Percentiles rank a stretch among this genome's conserved stretches.
Evolutionary conservation across 805 yeast genomes (phyloP).

Genomic region (Scheffersomyces amazonensis): DNA sequence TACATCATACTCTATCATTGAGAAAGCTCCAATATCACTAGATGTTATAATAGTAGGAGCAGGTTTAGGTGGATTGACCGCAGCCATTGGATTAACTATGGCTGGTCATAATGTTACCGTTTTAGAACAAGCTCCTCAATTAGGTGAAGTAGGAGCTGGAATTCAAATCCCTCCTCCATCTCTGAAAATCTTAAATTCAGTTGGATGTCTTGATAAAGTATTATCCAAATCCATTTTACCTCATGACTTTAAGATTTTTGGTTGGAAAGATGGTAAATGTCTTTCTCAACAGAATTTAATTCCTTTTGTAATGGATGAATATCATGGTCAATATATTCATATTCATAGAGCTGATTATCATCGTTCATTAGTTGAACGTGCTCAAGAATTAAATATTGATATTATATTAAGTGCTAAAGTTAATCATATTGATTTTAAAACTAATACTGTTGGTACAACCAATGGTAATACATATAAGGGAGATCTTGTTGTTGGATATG

Average conservation of each 20-base stretch:
- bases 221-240: conserved; percentile 13
- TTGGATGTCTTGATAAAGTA: conserved; percentile 14
- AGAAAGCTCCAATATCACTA: conserved; percentile 8
- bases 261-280: conserved; percentile 17
- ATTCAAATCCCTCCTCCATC: conserved; percentile 29
- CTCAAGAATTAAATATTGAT: conserved; percentile 15
- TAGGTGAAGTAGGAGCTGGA: conserved; percentile 33
- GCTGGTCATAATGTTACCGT: conserved; percentile 23
- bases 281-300: conserved; percentile 15
- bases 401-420: conserved; percentile 13
- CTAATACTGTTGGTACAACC: conserved; percentile 10
- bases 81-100: conserved; percentile 19
- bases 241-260: conserved; percentile 6
- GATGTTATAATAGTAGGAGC: conserved; percentile 24
- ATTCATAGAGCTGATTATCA: conserved; percentile 26
- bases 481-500: conserved; percentile 23
- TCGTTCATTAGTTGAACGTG: conserved; percentile 17
- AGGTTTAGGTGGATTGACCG: conserved; percentile 27
- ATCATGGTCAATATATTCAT: conserved; percentile 17
- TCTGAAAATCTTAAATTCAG: conserved; percentile 14
- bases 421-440: conserved; percentile 15
- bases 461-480: conserved; percentile 14
- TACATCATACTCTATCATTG: too few species aligned
- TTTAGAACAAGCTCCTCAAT: conserved; percentile 20
- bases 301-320: conserved; percentile 13